Conservation (phyloP, 2,329 filamentous ascomycete species). For the Calonectria pteridis region DNA sequence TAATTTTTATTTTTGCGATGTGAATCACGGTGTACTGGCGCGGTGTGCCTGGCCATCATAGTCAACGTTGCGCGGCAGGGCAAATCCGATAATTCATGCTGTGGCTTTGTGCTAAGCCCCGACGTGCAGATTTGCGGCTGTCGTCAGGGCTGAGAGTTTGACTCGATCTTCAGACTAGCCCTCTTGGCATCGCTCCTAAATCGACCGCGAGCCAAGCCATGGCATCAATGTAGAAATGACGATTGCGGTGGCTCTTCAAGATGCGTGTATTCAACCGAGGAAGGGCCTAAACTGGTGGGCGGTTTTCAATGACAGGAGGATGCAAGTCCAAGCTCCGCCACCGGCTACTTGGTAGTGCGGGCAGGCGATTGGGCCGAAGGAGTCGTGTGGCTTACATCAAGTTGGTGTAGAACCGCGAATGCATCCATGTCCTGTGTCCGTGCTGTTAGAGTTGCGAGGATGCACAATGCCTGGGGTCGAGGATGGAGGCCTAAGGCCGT, state of each 20-base stretch:
- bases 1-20: neutral
- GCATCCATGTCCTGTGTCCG: neutral
- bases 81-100: slow-evolving; percentile 12
- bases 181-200: slow-evolving; percentile 31
- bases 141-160: slow-evolving; percentile 13
- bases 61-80: slow-evolving; percentile 9
- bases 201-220: slow-evolving; percentile 24
- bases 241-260: neutral
- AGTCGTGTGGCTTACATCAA: neutral
- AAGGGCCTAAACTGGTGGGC: slow-evolving; percentile 1
- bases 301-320: neutral
- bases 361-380: neutral
- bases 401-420: neutral
- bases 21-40: neutral
- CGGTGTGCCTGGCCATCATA: neutral
- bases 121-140: neutral
- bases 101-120: neutral
- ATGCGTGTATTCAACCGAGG: neutral
- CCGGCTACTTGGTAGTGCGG: neutral
- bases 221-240: neutral
- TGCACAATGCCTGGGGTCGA: neutral
- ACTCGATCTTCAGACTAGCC: slow-evolving; percentile 6
- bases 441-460: neutral
- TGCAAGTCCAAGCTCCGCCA: neutral
- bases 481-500: slow-evolving; percentile 29